These are phyloP conservation scores for Dichomitus squalens DNA, from an alignment of 1,284 basidiomycete genomes.

Conservation along the genomic window DNA sequence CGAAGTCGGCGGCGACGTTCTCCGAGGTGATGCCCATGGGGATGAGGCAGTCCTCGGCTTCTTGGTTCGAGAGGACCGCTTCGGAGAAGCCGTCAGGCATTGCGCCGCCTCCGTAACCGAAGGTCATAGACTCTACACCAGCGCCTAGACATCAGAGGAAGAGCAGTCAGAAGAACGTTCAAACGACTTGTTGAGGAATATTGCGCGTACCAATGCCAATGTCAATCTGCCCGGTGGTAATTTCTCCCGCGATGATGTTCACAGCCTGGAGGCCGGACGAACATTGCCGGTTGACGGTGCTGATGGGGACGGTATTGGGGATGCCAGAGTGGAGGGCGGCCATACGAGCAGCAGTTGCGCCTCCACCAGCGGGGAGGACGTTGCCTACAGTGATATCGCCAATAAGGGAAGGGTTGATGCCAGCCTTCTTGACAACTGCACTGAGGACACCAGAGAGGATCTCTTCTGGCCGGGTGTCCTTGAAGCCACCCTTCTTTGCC, in stretches of 20 bases:
- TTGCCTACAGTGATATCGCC: constrained; percentile 94
- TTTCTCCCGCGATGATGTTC: constrained; percentile 91
- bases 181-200: background rate
- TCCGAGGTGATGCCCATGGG: constrained; percentile 99
- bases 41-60: constrained; percentile 90
- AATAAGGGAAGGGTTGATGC: constrained; percentile 80
- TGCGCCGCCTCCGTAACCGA: constrained; percentile 75
- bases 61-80: constrained; percentile 74
- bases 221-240: constrained; percentile 83
- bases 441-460: constrained; percentile 83
- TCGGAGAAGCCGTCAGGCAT: constrained; percentile 81
- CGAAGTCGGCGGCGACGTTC: constrained; percentile 86
- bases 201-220: constrained; percentile 81
- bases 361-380: constrained; percentile 91
- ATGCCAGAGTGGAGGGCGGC: constrained; percentile 92
- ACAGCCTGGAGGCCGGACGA: constrained; percentile 91
- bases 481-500: constrained; percentile 93
- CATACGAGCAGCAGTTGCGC: constrained; percentile 92
- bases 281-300: constrained; percentile 95
- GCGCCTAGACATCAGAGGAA: constrained; percentile 55
- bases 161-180: background rate
- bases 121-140: constrained; percentile 96
- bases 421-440: constrained; percentile 66
- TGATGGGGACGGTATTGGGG: constrained; percentile 78
- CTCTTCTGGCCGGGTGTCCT: constrained; percentile 91